These are phyloP conservation scores for Aspergillus aculeatus DNA, from an alignment of 2,329 filamentous ascomycete genomes.

Conservation along the genomic window DNA sequence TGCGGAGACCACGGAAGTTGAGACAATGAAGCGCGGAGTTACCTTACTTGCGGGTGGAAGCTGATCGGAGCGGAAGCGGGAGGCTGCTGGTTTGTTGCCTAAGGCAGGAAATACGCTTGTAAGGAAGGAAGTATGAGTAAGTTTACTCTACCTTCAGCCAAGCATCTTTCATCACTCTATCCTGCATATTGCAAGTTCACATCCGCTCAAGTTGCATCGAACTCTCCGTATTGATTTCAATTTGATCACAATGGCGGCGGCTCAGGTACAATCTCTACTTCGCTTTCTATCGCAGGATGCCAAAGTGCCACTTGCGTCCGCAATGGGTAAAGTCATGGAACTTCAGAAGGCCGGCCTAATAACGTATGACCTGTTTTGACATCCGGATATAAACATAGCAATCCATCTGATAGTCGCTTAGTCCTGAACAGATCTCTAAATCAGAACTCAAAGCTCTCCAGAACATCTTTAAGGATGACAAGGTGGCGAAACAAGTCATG, in stretches of 20 bases:
- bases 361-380: constrained; percentile 29
- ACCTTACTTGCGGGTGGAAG: constrained; percentile 3
- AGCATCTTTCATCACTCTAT: neutral
- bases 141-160: neutral
- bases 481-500: constrained; percentile 56
- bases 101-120: constrained; percentile 7
- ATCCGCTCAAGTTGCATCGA: too few relatives aligned
- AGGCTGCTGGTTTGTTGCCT: constrained; percentile 13
- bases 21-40: constrained; percentile 6
- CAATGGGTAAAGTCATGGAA: constrained; percentile 56
- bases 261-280: constrained; percentile 46
- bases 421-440: constrained; percentile 50
- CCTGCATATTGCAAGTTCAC: neutral
- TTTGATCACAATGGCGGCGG: constrained; percentile 21
- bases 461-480: constrained; percentile 51
- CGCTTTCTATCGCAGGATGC: constrained; percentile 59
- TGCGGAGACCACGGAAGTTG: constrained; percentile 1
- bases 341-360: constrained; percentile 51
- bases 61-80: constrained; percentile 16
- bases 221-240: neutral
- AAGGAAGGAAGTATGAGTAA: too few relatives aligned
- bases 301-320: constrained; percentile 55
- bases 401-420: constrained; percentile 11
- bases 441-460: constrained; percentile 46
- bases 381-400: neutral